A percentile compares a stretch with the other conserved stretches of the same genome.
Evolutionary conservation across 257 asterid genomes (phyloP).

Genomic region (Euphrasia confusa): DNA sequence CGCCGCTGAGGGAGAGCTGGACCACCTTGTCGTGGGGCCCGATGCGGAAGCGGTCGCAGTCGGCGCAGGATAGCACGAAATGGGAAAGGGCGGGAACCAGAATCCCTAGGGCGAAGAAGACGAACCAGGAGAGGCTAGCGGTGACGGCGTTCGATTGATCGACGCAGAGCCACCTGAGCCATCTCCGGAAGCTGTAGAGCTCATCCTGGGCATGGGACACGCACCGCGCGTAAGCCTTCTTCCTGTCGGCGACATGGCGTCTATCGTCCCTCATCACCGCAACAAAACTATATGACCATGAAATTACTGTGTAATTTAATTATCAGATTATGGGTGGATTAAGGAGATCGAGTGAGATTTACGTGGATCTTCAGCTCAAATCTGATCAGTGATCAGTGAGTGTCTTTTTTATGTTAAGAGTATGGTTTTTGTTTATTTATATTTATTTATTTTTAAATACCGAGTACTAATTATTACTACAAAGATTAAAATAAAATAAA

Average conservation of each 20-base stretch:
- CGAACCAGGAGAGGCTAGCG: constrained; percentile 64
- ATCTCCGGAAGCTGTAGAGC: constrained; percentile 60
- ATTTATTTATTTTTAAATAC: no score
- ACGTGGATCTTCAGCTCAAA: not conserved
- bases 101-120: constrained; percentile 47
- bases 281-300: not conserved
- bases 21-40: constrained; percentile 62
- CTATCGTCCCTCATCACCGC: constrained; percentile 41
- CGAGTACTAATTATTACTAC: no score
- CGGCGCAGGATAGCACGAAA: constrained; percentile 55
- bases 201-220: constrained; percentile 71
- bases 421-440: no score
- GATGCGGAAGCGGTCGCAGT: constrained; percentile 63
- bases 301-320: not conserved
- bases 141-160: constrained; percentile 68
- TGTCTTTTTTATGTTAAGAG: no score
- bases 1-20: no score
- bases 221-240: constrained; percentile 34
- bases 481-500: no score
- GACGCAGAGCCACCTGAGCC: constrained; percentile 89
- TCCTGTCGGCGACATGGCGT: not conserved
- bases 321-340: not conserved
- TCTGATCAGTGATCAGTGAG: not conserved
- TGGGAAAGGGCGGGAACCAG: constrained; percentile 75
- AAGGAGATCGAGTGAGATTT: not conserved